phyloP scores from a whole-genome alignment of 192 early-diverging fungal species.

The Gamsiella multidivaricata region DNA sequence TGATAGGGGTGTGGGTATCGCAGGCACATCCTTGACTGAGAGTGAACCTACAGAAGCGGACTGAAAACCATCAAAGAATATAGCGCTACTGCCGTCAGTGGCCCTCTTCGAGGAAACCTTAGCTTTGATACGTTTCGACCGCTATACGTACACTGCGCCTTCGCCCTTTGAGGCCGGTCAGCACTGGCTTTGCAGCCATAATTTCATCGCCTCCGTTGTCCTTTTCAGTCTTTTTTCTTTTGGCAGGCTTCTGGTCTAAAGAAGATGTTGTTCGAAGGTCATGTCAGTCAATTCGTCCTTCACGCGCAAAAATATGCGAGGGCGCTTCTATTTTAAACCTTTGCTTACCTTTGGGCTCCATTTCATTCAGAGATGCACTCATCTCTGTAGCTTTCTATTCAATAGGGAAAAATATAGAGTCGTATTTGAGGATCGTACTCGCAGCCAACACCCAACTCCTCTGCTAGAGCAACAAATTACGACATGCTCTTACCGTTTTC shows the following conservation, averaged over 20 bases:
- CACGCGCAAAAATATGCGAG: background rate
- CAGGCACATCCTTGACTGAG: background rate
- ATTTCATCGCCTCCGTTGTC: background rate
- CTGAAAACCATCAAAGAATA: background rate
- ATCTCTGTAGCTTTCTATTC: background rate
- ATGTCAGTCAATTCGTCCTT: background rate
- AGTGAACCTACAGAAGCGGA: slow-evolving; percentile 10
- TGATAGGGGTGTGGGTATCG: slow-evolving; percentile 6
- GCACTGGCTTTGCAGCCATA: background rate
- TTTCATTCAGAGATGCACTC: background rate
- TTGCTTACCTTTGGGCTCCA: background rate
- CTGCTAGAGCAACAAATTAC: background rate
- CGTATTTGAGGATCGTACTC: too few relatives aligned
- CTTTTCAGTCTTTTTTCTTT: slow-evolving; percentile 20
- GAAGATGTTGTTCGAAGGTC: background rate
- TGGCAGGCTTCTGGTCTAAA: slow-evolving; percentile 29
- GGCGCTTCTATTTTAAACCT: background rate
- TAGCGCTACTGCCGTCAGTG: background rate
- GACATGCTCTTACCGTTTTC: slow-evolving; percentile 2
- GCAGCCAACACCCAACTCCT: too few relatives aligned
- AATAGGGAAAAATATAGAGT: background rate
- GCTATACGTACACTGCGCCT: slow-evolving; percentile 12
- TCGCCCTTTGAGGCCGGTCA: background rate
- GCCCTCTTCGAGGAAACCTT: background rate
- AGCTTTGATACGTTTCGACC: too few relatives aligned